Evolutionary conservation across 78 protist species (phyloP), one percentile per base, ranked within the genome.

Genomic region (Cavenderia fasciculata): DNA sequence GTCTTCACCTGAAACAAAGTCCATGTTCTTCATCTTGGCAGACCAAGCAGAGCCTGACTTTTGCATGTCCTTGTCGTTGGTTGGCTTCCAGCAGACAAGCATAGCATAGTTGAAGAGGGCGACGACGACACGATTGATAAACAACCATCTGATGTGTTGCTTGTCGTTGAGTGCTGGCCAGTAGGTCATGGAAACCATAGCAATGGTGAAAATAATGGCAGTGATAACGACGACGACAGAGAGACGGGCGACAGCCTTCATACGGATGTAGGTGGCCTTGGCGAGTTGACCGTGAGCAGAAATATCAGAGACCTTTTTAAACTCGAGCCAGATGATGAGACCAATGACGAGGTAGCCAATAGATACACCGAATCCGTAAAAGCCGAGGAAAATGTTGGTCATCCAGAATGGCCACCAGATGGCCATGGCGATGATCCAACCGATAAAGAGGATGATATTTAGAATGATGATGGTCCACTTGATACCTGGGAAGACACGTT

Each of bases 251-350:
- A 74, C 46, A 4, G 52, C 57, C 47, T 59, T 57, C 1, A 74
- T 36, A 25, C 57, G 52, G 27, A 29, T 19, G 59, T 74, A 74
- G 84, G 84, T 74, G 54, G 52, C 54, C 57, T 74, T 43, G 54
- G 84, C 69, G 6, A 43, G 14, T 21, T 41, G 14, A 31, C 84
- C 84, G 36, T 52, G 68, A n/a, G 84, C 68, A 14, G 84, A 5
- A 25, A 74, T 74, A 2, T 1, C 1, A 2, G 69, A 57, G 8
- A 52, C 63, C 6, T 31, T n/a, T 6, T 23, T 34, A 36, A 57
- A 74, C 19, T 74, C 84, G 19, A 46, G 59, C 84, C 84, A 74
- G 59, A 74, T 74, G 57, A 74, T 38, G 59, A 56, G 57, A 33
- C 84, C 84, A 38, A 71, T 36, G 29, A 23, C 7, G 18, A 69